These are phyloP conservation scores for Pseudomonodictys pantanalensis DNA, from an alignment of 495 filamentous ascomycete species.

Conservation along the genomic window DNA sequence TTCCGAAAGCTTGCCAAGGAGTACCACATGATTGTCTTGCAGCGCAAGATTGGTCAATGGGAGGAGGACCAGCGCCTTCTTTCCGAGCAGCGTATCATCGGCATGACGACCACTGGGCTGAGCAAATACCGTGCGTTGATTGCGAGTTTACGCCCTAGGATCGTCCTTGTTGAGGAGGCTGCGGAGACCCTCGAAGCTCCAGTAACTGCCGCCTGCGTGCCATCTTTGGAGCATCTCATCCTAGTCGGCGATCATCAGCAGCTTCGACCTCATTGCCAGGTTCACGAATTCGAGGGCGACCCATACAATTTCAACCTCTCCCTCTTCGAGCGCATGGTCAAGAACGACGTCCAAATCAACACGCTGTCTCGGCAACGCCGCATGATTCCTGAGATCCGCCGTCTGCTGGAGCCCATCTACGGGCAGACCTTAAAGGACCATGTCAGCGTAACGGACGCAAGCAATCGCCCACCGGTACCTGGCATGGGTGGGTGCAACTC, in stretches of 20 bases:
- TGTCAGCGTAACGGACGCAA: constrained; percentile 52
- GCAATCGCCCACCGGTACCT: constrained; percentile 57
- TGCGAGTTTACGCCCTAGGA: constrained; percentile 62
- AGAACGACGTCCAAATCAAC: constrained; percentile 62
- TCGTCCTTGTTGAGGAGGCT: constrained; percentile 73
- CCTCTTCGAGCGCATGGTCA: constrained; percentile 74
- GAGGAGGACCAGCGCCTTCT: constrained; percentile 54
- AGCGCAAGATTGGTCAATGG: constrained; percentile 54
- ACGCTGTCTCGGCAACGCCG: constrained; percentile 62
- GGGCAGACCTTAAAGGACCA: constrained; percentile 65
- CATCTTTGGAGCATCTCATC: constrained; percentile 68
- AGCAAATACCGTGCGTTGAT: constrained; percentile 80
- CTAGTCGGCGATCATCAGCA: constrained; percentile 77
- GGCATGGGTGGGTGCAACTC: constrained; percentile 74
- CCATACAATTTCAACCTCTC: constrained; percentile 67
- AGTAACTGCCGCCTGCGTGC: constrained; percentile 61
- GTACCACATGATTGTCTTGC: constrained; percentile 46
- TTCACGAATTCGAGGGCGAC: constrained; percentile 51
- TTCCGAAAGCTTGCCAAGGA: constrained; percentile 45
- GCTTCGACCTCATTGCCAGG: constrained; percentile 60
- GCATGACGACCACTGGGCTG: constrained; percentile 80
- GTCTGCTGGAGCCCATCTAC: constrained; percentile 65
- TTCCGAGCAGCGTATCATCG: constrained; percentile 57
- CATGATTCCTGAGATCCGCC: constrained; percentile 71
- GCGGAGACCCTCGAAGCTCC: constrained; percentile 69